A percentile compares a stretch with the other conserved stretches of the same genome.
Evolutionary conservation across 176 grass and related monocot genomes (phyloP).

Genomic region (Phragmites australis): DNA sequence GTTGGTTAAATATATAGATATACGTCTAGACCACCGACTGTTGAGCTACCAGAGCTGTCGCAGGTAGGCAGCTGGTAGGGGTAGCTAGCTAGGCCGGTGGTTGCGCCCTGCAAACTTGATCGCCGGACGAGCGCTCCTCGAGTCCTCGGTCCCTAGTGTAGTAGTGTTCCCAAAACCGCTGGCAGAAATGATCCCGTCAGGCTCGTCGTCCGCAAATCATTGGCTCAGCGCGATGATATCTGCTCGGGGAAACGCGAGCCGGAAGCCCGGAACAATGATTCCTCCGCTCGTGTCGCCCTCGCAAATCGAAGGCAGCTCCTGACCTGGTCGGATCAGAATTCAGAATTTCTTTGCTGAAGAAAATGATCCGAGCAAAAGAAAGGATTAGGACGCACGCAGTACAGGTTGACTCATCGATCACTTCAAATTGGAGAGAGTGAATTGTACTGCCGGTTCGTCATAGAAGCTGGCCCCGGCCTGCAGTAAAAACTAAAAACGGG

Average conservation of each 20-base stretch:
- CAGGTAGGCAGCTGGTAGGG: too few relatives aligned
- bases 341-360: background rate
- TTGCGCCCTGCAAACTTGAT: constrained; percentile 16
- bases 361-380: too few relatives aligned
- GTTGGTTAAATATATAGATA: too few relatives aligned
- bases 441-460: background rate
- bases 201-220: constrained; percentile 27
- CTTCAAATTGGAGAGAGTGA: background rate
- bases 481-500: background rate
- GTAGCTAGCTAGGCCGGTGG: constrained; percentile 10
- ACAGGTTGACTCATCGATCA: too few relatives aligned
- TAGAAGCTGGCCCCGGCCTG: background rate
- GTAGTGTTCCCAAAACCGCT: constrained; percentile 38
- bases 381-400: too few relatives aligned
- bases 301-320: background rate
- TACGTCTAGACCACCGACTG: too few relatives aligned
- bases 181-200: constrained; percentile 35
- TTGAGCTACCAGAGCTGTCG: background rate
- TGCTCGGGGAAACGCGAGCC: background rate
- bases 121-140: background rate
- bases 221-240: background rate
- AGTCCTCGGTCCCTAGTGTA: background rate
- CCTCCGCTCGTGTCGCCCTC: background rate
- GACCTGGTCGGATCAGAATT: background rate
- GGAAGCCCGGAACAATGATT: background rate